Percentiles rank a stretch among this genome's conserved stretches.
These are phyloP conservation scores for Juglanconis sp. DNA, from an alignment of 2,329 filamentous ascomycete species.

Conservation along the genomic window DNA sequence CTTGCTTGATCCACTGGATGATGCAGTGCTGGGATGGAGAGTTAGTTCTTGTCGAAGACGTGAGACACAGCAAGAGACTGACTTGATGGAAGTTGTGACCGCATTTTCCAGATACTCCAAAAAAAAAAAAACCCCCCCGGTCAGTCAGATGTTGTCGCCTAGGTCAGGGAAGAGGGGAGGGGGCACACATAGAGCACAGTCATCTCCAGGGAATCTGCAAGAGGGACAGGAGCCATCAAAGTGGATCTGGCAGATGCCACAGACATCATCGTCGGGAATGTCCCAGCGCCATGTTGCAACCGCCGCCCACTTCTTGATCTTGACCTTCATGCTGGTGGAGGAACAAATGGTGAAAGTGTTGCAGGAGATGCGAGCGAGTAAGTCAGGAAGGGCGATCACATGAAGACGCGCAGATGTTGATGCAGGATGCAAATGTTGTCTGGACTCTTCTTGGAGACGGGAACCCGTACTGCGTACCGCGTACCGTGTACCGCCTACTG, in stretches of 20 bases:
- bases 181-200: conserved; percentile 80
- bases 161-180: neutral
- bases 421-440: neutral
- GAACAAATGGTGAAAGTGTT: neutral
- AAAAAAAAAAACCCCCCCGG: neutral
- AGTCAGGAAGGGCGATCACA: neutral
- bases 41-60: neutral
- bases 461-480: neutral
- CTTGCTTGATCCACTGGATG: conserved; percentile 91
- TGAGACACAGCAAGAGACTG: conserved; percentile 39
- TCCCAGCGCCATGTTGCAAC: conserved; percentile 98
- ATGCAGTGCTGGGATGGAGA: conserved; percentile 74
- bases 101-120: conserved; percentile 94
- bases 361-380: neutral
- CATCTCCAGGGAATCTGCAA: conserved; percentile 96
- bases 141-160: conserved; percentile 4
- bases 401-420: neutral
- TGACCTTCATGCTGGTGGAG: conserved; percentile 75
- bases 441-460: neutral
- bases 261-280: conserved; percentile 94
- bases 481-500: neutral
- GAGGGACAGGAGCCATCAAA: conserved; percentile 97
- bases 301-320: conserved; percentile 86
- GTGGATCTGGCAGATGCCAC: conserved; percentile 95
- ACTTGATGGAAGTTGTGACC: conserved; percentile 98